Evolutionary conservation across 176 grass and related monocot species (phyloP).

Genomic region (Triticum monococcum): DNA sequence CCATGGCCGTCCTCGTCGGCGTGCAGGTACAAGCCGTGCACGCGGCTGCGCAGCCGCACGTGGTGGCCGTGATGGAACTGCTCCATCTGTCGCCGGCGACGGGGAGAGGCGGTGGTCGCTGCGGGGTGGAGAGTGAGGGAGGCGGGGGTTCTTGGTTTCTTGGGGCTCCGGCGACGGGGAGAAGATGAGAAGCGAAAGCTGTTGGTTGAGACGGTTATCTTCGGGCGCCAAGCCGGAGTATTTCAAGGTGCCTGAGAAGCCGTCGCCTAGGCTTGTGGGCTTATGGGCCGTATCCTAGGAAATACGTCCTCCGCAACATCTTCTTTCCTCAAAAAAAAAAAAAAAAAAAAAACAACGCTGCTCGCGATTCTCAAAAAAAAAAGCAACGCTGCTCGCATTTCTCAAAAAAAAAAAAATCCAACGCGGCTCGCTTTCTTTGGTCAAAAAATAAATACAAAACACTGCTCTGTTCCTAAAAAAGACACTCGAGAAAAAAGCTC

Average conservation of each 20-base stretch:
- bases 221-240: background rate
- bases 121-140: background rate
- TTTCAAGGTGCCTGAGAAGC: background rate
- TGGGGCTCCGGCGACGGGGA: background rate
- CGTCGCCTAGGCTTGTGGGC: no score
- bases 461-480: no score
- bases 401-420: no score
- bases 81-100: background rate
- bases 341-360: no score
- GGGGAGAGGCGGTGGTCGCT: background rate
- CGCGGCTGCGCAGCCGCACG: slow-evolving; percentile 18
- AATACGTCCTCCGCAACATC: no score
- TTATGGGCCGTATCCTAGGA: no score
- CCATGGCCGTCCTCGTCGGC: slow-evolving; percentile 4
- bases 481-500: no score
- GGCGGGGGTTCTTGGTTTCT: background rate
- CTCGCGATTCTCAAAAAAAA: no score
- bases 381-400: no score
- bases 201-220: background rate
- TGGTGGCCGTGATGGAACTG: background rate
- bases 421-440: no score
- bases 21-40: slow-evolving; percentile 2
- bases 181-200: background rate
- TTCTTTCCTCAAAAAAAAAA: no score
- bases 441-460: no score